Conservation (phyloP, 768 basidiomycete genomes). For the Russula emetica region DNA sequence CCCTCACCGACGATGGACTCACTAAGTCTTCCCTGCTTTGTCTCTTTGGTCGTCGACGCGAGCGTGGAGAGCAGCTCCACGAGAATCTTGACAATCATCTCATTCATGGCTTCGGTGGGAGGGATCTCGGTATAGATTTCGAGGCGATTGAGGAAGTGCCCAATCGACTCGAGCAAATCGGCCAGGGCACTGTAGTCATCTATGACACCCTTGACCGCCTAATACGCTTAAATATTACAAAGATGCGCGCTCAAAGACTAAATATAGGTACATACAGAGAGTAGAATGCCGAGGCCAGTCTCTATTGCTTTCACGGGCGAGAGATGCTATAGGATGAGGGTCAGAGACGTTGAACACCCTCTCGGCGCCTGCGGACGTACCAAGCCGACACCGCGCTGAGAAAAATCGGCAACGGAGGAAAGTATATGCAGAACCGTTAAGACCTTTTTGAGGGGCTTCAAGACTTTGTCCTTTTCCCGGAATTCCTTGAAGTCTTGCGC, state of each 20-base stretch:
- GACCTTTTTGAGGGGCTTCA: background rate
- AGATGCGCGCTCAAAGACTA: background rate
- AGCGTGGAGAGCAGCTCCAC: background rate
- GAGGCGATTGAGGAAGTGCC: background rate
- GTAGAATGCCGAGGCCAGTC: no score
- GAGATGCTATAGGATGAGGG: background rate
- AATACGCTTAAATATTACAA: background rate
- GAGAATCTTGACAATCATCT: background rate
- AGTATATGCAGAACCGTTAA: background rate
- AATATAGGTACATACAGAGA: background rate
- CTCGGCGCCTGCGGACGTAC: background rate
- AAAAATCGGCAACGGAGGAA: background rate
- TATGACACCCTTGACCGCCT: background rate
- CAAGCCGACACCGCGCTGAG: accelerated
- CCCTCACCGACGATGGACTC: background rate
- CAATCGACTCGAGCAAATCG: background rate
- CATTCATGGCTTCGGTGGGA: background rate
- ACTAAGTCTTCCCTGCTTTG: background rate
- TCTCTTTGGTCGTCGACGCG: background rate
- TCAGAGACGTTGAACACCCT: background rate
- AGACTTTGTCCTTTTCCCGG: background rate
- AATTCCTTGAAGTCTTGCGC: background rate
- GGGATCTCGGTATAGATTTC: background rate
- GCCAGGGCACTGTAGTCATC: background rate
- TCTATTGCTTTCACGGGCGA: background rate